Evolutionary conservation across 345 rosid species (phyloP).

Genomic region (Eucalyptus marginata): DNA sequence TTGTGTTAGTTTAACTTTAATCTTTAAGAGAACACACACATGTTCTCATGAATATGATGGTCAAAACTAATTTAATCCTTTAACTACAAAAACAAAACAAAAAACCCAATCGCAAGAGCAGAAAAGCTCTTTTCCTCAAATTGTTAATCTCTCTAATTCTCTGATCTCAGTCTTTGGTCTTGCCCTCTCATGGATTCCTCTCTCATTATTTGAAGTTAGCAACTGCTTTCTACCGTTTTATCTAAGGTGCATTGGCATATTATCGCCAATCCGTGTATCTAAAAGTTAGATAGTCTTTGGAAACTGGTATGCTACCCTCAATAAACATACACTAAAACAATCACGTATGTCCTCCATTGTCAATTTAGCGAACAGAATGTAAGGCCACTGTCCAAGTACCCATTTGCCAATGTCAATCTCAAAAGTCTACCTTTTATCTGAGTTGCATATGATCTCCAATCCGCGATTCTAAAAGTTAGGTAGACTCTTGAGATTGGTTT

Average conservation of each 20-base stretch:
- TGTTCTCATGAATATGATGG: background rate
- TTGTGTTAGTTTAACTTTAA: background rate
- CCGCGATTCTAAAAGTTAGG: no score
- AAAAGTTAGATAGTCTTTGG: background rate
- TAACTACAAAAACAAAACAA: background rate
- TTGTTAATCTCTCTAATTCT: background rate
- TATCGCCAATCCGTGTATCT: background rate
- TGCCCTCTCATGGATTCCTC: background rate
- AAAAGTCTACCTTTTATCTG: background rate
- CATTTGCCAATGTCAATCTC: background rate
- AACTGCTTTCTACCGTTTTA: background rate
- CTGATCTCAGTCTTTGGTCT: background rate
- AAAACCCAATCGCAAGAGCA: background rate
- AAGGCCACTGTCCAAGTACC: background rate
- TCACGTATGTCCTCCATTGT: background rate
- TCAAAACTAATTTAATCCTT: background rate
- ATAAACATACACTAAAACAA: background rate
- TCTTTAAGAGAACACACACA: background rate
- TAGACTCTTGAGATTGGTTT: no score
- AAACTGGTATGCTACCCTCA: background rate
- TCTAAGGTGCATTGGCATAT: background rate
- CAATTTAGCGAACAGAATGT: background rate
- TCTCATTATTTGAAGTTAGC: background rate
- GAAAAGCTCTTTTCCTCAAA: background rate
- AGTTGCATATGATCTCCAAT: background rate